phyloP scores from a whole-genome alignment of 176 grass and related monocot species.

The Saccharum officinarum region DNA sequence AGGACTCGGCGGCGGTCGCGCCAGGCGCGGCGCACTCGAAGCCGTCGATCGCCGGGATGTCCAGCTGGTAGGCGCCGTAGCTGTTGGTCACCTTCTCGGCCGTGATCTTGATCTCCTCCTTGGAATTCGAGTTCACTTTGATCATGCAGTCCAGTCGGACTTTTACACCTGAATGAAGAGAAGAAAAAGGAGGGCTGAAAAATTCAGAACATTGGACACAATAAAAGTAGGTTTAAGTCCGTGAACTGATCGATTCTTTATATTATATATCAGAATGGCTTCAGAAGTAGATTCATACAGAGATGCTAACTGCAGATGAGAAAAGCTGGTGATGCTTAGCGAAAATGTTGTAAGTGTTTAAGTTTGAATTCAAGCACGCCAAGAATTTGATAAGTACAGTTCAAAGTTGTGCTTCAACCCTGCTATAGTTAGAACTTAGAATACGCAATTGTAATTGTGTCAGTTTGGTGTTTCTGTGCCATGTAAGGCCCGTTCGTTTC shows the following conservation, averaged over 20 bases:
- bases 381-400: background rate
- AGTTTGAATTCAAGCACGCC: background rate
- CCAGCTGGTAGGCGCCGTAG: slow-evolving; percentile 69
- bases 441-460: background rate
- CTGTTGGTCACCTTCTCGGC: slow-evolving; percentile 70
- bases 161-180: slow-evolving; percentile 49
- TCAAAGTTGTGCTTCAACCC: background rate
- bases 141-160: slow-evolving; percentile 74
- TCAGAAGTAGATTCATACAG: background rate
- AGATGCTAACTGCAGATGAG: background rate
- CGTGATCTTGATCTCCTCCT: slow-evolving; percentile 68
- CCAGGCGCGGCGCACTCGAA: slow-evolving; percentile 54
- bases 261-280: background rate
- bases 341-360: background rate
- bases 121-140: slow-evolving; percentile 46
- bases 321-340: background rate
- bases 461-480: background rate
- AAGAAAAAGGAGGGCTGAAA: background rate
- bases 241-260: background rate
- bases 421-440: background rate
- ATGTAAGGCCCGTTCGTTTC: too few species aligned
- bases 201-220: background rate
- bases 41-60: slow-evolving; percentile 71
- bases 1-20: slow-evolving; percentile 46
- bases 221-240: background rate